Evolutionary conservation across 768 basidiomycete genomes (phyloP), one percentile per base, ranked within the genome.

Genomic region (Boletus rubroflammeus): DNA sequence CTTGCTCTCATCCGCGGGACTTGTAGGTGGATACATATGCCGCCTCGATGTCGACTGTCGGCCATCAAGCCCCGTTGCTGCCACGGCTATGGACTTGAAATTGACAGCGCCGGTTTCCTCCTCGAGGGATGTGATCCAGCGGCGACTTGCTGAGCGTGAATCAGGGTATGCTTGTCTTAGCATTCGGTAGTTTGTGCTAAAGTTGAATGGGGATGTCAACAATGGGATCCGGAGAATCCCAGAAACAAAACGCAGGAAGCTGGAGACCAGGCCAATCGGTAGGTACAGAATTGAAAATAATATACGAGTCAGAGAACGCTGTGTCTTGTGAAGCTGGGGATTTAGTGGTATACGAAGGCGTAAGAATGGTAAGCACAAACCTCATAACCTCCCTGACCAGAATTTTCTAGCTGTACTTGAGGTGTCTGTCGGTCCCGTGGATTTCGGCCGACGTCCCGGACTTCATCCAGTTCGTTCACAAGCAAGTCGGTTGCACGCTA

Each of bases 91-190:
- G 10, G 72, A 67, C 45, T 79, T 79, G 41, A 86, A 73, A 51
- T 76, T 82, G 15, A 84, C 72, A 0, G 89, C 90, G 5, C 91
- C 90, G 0, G 90, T 92, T 66, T 91, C 88, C 55, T 93, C 90
- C 67, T 95, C 91, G 5, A 94, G 77, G 29, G 85, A 81, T 21
- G 84, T 79, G 17, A 95, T 76, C 87, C 90, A 93, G 26, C 85
- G 77, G 57, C 90, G 90, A 0, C 82, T 78, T 0, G 82, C 85
- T 15, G 80, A 76, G n/a, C 73, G 71, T 3, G 81, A 72, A 57
- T 78, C 73, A 1, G 66, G 61, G 53, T 68, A 63, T 29, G 69
- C 51, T 42, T 70, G 69, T 46, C 74, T 70, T 42, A 75, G 61
- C 10, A 74, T 70, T 11, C 75, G 72, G 58, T 80, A 77, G 58